These are phyloP conservation scores for Lentinula aciculospora DNA, from an alignment of 768 basidiomycete species.

Conservation along the genomic window DNA sequence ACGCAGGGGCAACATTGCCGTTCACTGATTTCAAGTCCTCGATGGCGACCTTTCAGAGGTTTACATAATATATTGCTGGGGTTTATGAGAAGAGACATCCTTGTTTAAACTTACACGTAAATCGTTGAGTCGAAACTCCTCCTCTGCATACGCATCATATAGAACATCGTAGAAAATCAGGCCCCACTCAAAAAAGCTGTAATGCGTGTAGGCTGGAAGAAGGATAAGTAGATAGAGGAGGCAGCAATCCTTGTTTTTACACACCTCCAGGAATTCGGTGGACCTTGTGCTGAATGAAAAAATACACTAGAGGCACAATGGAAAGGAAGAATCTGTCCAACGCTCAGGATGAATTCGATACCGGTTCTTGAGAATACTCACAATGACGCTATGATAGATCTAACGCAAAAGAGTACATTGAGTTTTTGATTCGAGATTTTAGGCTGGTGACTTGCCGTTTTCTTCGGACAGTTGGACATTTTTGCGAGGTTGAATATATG, in stretches of 20 bases:
- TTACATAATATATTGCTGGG: constrained; percentile 2
- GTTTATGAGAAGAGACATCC: neutral
- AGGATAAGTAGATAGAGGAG: neutral
- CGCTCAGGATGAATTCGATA: neutral
- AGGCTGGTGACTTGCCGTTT: constrained; percentile 39
- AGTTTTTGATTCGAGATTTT: neutral
- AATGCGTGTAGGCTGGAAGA: constrained; percentile 73
- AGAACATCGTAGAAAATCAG: constrained; percentile 69
- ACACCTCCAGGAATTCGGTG: constrained; percentile 72
- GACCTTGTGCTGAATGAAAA: constrained; percentile 83
- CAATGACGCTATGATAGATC: constrained; percentile 49
- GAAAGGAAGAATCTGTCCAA: constrained; percentile 61
- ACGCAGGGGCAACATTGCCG: neutral
- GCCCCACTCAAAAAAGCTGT: constrained; percentile 86
- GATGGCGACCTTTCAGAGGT: neutral
- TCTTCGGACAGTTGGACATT: constrained; percentile 32
- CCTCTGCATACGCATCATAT: constrained; percentile 62
- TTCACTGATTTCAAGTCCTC: neutral
- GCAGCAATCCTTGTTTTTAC: constrained; percentile 13
- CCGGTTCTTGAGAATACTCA: constrained; percentile 21
- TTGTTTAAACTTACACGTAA: constrained; percentile 6
- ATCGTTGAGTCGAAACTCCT: constrained; percentile 38
- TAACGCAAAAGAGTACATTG: constrained; percentile 17
- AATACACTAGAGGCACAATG: constrained; percentile 73
- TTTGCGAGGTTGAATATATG: constrained; percentile 45